Percentiles rank a stretch among this genome's conserved stretches.
Conservation (phyloP, 805 yeast species). For the Lipomyces yamanashiensis region DNA sequence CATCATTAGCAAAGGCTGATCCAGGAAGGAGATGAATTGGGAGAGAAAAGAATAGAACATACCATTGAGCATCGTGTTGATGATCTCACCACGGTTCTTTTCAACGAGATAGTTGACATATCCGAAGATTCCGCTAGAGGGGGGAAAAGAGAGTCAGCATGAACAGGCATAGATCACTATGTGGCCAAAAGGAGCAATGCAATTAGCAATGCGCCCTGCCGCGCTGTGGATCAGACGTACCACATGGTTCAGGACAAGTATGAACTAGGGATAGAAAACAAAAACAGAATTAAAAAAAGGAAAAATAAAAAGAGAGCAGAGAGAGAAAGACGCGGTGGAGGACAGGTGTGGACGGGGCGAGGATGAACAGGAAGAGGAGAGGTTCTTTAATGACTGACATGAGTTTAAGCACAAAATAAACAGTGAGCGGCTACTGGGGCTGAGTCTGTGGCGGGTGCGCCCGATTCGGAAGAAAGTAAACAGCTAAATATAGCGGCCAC, state of each 20-base stretch:
- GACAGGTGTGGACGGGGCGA: slow-evolving; percentile 3
- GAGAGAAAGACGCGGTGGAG: not conserved
- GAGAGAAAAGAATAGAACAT: slow-evolving; percentile 41
- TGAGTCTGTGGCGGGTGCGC: slow-evolving; percentile 5
- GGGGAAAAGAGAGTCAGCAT: slow-evolving; percentile 9
- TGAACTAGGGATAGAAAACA: not conserved
- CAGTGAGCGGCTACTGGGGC: slow-evolving; percentile 7
- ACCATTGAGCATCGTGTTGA: slow-evolving; percentile 87
- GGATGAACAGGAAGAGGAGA: not conserved
- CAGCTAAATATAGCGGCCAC: slow-evolving; percentile 6
- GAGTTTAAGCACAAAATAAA: not conserved
- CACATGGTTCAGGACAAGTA: slow-evolving; percentile 10
- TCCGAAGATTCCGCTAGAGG: slow-evolving; percentile 89
- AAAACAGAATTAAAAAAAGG: not conserved
- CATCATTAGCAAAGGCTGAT: not conserved
- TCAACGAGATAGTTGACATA: slow-evolving; percentile 95
- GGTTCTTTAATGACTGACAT: not conserved
- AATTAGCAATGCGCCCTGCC: not conserved
- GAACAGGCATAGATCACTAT: not conserved
- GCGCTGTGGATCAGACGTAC: not conserved
- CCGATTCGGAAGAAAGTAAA: not conserved
- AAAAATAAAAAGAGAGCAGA: not conserved
- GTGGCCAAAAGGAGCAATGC: not conserved
- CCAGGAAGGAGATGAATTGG: not conserved
- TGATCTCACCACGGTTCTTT: slow-evolving; percentile 87